A percentile compares a stretch with the other conserved stretches of the same genome.
phyloP scores from a whole-genome alignment of 352 stramenopile species.

The Pythium chondricola region DNA sequence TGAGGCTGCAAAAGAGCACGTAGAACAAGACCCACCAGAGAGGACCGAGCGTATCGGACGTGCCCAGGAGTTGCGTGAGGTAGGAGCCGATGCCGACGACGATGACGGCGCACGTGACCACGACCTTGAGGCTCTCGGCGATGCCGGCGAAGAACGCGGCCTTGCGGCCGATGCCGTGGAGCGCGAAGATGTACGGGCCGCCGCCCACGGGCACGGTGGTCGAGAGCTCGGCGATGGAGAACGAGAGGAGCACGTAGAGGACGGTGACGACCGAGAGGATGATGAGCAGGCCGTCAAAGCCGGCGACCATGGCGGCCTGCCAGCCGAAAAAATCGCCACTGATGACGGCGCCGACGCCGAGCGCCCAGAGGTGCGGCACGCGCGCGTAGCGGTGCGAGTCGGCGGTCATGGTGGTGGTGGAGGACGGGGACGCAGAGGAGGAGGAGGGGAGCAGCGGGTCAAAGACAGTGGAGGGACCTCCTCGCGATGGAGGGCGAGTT shows the following conservation, averaged over 20 bases:
- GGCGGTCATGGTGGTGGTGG: conserved; percentile 8
- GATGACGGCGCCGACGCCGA: conserved; percentile 63
- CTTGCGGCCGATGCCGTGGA: conserved; percentile 45
- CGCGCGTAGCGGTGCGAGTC: conserved; percentile 47
- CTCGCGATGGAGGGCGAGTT: conserved; percentile 2
- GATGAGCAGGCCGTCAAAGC: conserved; percentile 56
- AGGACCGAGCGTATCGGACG: conserved; percentile 26
- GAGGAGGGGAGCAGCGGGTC: background rate
- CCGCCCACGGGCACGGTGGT: conserved; percentile 44
- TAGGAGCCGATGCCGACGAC: conserved; percentile 54
- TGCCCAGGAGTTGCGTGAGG: conserved; percentile 42
- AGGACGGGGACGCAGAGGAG: background rate
- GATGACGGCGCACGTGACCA: conserved; percentile 40
- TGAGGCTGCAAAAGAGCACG: conserved; percentile 51
- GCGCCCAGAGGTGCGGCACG: conserved; percentile 55
- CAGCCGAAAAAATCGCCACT: conserved; percentile 70
- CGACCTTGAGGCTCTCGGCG: conserved; percentile 59
- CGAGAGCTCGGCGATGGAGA: conserved; percentile 72
- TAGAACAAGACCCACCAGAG: conserved; percentile 58
- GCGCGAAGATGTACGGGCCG: conserved; percentile 64
- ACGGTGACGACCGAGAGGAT: conserved; percentile 54
- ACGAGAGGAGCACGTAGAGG: conserved; percentile 61
- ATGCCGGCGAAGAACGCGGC: conserved; percentile 56
- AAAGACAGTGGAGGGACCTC: background rate
- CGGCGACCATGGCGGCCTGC: conserved; percentile 54